Evolutionary conservation across 495 filamentous ascomycete genomes (phyloP).

Genomic region (Ramalina intermedia): DNA sequence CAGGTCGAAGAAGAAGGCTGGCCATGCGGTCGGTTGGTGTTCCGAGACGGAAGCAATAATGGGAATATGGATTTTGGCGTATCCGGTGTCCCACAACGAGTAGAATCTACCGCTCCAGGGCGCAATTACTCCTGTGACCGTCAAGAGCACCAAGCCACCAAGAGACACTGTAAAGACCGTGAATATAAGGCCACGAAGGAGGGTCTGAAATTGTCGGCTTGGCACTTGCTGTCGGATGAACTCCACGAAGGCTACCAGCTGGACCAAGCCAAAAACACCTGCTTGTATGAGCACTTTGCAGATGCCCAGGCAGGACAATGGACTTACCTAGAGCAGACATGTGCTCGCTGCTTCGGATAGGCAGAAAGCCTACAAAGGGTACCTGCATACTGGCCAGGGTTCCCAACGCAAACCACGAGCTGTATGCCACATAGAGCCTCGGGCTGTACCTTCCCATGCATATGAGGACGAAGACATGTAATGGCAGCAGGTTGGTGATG

Average conservation of each 20-base stretch:
- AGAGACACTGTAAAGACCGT: conserved; percentile 59
- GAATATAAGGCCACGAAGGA: conserved; percentile 67
- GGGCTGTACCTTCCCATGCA: conserved; percentile 95
- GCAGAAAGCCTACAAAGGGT: conserved; percentile 95
- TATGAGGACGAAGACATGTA: conserved; percentile 89
- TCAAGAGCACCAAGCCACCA: conserved; percentile 64
- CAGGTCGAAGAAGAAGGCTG: conserved; percentile 97
- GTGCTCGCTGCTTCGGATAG: conserved; percentile 92
- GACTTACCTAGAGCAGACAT: conserved; percentile 86
- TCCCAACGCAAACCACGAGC: conserved; percentile 93
- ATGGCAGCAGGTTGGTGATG: conserved; percentile 93
- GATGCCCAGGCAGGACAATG: not conserved
- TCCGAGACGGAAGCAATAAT: conserved; percentile 99
- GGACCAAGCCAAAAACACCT: conserved; percentile 93
- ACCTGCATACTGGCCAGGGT: conserved; percentile 99
- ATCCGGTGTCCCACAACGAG: conserved; percentile 97
- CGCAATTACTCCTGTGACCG: conserved; percentile 78
- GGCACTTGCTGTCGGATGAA: conserved; percentile 78
- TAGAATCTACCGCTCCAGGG: conserved; percentile 99
- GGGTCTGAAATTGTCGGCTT: conserved; percentile 81
- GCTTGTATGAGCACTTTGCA: not conserved
- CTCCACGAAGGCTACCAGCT: conserved; percentile 86
- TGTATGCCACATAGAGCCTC: conserved; percentile 88
- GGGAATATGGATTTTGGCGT: conserved; percentile 98
- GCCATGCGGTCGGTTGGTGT: conserved; percentile 99